Evolutionary conservation across 192 early-diverging fungal species (phyloP).

Genomic region (Coemansia sp.): DNA sequence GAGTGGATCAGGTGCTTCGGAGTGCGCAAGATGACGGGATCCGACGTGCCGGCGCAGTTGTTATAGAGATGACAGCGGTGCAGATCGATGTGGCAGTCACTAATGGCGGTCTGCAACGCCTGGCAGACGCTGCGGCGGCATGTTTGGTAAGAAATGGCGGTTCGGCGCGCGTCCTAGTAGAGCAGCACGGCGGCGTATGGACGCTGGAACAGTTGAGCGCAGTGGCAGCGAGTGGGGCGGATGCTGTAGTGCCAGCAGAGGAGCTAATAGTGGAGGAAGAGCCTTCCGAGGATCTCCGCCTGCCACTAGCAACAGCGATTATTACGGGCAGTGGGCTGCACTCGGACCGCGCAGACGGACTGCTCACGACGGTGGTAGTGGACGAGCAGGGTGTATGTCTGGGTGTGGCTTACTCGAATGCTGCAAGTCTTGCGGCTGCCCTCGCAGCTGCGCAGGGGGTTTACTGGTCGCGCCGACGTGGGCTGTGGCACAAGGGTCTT

Average conservation of each 20-base stretch:
- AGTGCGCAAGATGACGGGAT: slow-evolving; percentile 18
- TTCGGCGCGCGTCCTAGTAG: slow-evolving; percentile 46
- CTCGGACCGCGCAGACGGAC: slow-evolving; percentile 84
- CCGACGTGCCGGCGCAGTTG: slow-evolving; percentile 26
- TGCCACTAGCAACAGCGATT: slow-evolving; percentile 32
- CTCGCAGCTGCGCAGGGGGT: slow-evolving; percentile 80
- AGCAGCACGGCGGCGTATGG: slow-evolving; percentile 23
- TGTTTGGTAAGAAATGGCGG: slow-evolving; percentile 20
- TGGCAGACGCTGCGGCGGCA: slow-evolving; percentile 16
- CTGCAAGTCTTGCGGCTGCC: slow-evolving; percentile 77
- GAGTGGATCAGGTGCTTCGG: slow-evolving; percentile 10
- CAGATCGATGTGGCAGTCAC: slow-evolving; percentile 25
- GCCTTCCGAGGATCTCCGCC: background rate
- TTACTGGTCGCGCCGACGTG: slow-evolving; percentile 84
- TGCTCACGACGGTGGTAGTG: slow-evolving; percentile 90
- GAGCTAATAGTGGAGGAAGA: slow-evolving; percentile 18
- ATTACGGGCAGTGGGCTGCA: slow-evolving; percentile 26
- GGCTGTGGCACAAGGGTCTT: slow-evolving; percentile 95
- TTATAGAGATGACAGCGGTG: slow-evolving; percentile 27
- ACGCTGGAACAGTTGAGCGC: slow-evolving; percentile 23
- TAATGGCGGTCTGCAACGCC: slow-evolving; percentile 10
- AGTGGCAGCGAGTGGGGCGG: slow-evolving; percentile 22
- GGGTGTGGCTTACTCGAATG: slow-evolving; percentile 91
- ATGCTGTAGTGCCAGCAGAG: slow-evolving; percentile 22
- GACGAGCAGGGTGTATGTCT: slow-evolving; percentile 86